Conservation (phyloP, 768 basidiomycete species). For the Boletellus emodensis region DNA sequence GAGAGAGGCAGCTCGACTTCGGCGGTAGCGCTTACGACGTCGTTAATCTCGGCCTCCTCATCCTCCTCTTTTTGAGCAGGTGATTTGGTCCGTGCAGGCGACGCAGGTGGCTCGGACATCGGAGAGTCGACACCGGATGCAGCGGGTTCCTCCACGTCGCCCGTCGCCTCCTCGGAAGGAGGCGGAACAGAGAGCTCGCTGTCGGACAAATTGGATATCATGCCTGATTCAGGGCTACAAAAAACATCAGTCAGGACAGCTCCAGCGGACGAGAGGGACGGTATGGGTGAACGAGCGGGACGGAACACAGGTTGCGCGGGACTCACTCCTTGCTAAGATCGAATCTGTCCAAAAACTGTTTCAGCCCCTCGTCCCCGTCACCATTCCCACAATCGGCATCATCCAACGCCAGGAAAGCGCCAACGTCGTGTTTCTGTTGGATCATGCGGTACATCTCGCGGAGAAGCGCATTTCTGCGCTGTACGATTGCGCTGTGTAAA, state of each 20-base stretch:
- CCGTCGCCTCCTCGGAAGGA: constrained; percentile 8
- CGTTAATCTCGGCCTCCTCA: constrained; percentile 23
- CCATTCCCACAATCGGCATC: constrained; percentile 30
- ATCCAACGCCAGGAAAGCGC: constrained; percentile 35
- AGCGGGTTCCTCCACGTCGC: constrained; percentile 7
- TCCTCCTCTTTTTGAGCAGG: constrained; percentile 23
- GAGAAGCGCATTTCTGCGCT: constrained; percentile 67
- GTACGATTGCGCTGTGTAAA: constrained; percentile 50
- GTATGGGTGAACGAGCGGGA: neutral
- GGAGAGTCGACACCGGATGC: constrained; percentile 28
- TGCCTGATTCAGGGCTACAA: constrained; percentile 39
- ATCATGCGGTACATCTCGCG: constrained; percentile 69
- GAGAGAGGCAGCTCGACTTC: constrained; percentile 14
- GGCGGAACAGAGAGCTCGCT: constrained; percentile 27
- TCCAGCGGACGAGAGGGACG: constrained; percentile 1
- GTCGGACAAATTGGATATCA: constrained; percentile 36
- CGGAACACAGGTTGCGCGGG: neutral
- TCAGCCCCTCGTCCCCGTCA: constrained; percentile 39
- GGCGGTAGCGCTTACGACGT: constrained; percentile 4
- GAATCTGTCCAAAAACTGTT: constrained; percentile 52
- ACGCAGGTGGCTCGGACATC: constrained; percentile 32
- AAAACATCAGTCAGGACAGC: constrained; percentile 6
- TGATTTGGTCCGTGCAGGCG: constrained; percentile 22
- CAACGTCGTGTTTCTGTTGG: constrained; percentile 46
- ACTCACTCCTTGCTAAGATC: constrained; percentile 52